Evolutionary conservation across 441 rosid species (phyloP).

Genomic region (Bruguiera hainesii): DNA sequence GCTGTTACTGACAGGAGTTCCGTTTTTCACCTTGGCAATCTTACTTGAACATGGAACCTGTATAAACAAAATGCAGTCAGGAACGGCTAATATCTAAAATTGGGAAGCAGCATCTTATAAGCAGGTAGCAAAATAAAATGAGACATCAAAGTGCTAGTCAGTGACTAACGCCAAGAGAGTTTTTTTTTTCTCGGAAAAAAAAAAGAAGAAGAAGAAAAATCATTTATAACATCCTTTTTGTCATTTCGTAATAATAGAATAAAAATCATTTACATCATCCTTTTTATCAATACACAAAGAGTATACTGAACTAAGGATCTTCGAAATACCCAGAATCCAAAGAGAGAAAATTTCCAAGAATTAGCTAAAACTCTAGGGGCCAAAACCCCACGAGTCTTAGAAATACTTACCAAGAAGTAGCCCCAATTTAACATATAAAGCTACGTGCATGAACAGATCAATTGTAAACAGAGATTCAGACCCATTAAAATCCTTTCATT

Average conservation of each 20-base stretch:
- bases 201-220: too few species aligned
- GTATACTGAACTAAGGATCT: too few species aligned
- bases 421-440: neutral
- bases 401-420: neutral
- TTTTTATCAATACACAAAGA: too few species aligned
- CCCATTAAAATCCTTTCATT: neutral
- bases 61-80: conserved; percentile 14
- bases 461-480: neutral
- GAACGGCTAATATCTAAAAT: neutral
- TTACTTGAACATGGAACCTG: conserved; percentile 58
- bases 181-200: too few species aligned
- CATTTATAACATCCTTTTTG: too few species aligned
- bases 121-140: neutral
- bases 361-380: too few species aligned
- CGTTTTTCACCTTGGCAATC: conserved; percentile 49
- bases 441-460: neutral
- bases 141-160: neutral
- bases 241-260: too few species aligned
- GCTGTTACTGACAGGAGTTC: conserved; percentile 28
- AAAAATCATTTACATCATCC: too few species aligned
- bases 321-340: too few species aligned
- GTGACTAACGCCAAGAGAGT: too few species aligned
- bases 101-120: neutral
- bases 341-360: too few species aligned
- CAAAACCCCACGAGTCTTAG: neutral